Percentiles rank a stretch among this genome's conserved stretches.
Conservation (phyloP, 2,329 filamentous ascomycete species). For the Monilinia polystroma region DNA sequence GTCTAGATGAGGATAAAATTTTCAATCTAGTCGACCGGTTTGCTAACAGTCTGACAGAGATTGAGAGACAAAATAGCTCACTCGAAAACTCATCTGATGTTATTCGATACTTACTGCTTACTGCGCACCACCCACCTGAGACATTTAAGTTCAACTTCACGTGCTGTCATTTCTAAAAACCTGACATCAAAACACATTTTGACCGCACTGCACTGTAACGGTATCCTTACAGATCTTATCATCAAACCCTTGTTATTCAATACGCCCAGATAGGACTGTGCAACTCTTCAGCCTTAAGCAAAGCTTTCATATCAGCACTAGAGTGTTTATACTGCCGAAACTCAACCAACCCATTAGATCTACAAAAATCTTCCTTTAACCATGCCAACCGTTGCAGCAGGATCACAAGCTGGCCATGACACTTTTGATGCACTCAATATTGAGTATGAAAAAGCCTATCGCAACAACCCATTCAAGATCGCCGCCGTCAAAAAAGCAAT, state of each 20-base stretch:
- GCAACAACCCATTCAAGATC: slow-evolving; percentile 16
- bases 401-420: slow-evolving; percentile 31
- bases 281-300: not conserved
- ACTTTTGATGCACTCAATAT: slow-evolving; percentile 25
- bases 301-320: not conserved
- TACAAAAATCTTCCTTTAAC: not conserved
- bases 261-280: not conserved
- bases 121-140: not conserved
- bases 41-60: too few relatives aligned
- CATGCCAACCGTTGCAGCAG: slow-evolving; percentile 24
- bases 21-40: too few relatives aligned
- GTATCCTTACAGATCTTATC: not conserved
- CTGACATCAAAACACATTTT: not conserved
- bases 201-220: not conserved
- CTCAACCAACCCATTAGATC: too few relatives aligned
- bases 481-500: slow-evolving; percentile 10
- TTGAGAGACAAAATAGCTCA: not conserved
- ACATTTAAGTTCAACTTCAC: not conserved
- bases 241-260: not conserved
- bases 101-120: not conserved
- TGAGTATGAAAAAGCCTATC: slow-evolving; percentile 23
- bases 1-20: too few relatives aligned
- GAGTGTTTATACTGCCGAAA: not conserved
- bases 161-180: not conserved
- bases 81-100: not conserved